Evolutionary conservation across 208 protist genomes (phyloP).

Genomic region (Crithidia acanthocephali): DNA sequence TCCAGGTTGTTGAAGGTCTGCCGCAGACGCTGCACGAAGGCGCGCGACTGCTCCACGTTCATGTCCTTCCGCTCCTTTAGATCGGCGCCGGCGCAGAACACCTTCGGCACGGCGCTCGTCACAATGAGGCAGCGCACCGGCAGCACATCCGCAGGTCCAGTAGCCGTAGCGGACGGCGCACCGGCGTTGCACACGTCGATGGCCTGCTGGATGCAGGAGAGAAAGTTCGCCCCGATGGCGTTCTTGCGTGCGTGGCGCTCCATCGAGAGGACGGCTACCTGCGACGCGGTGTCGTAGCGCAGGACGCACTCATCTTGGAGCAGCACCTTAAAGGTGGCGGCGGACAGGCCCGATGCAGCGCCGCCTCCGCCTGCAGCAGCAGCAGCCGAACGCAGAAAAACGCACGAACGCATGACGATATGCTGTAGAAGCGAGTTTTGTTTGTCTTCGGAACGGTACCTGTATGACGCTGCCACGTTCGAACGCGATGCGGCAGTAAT

Average conservation of each 20-base stretch:
- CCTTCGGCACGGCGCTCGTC: slow-evolving; percentile 58
- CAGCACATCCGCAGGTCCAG: not conserved
- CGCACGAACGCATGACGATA: slow-evolving; percentile 15
- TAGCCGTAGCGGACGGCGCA: slow-evolving; percentile 4
- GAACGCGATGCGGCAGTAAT: too few species aligned
- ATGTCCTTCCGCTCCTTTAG: slow-evolving; percentile 76
- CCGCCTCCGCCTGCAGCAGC: slow-evolving; percentile 7
- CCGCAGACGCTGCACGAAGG: slow-evolving; percentile 76
- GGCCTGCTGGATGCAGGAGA: slow-evolving; percentile 45
- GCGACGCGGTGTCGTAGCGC: slow-evolving; percentile 24
- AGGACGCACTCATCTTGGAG: slow-evolving; percentile 49
- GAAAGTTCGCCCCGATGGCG: slow-evolving; percentile 54
- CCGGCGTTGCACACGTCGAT: slow-evolving; percentile 48
- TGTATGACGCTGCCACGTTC: too few species aligned
- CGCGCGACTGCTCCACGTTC: slow-evolving; percentile 54
- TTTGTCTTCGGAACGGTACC: too few species aligned
- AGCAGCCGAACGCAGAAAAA: slow-evolving; percentile 18
- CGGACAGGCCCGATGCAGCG: not conserved
- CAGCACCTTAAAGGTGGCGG: slow-evolving; percentile 27
- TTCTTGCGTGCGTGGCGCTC: slow-evolving; percentile 64
- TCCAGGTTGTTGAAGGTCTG: slow-evolving; percentile 78
- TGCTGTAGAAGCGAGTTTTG: not conserved
- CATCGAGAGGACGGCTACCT: slow-evolving; percentile 54
- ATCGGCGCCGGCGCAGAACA: slow-evolving; percentile 85
- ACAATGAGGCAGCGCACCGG: slow-evolving; percentile 67